Evolutionary conservation across 129 eudicot genomes (phyloP).

Genomic region (Flaveria bidentis): DNA sequence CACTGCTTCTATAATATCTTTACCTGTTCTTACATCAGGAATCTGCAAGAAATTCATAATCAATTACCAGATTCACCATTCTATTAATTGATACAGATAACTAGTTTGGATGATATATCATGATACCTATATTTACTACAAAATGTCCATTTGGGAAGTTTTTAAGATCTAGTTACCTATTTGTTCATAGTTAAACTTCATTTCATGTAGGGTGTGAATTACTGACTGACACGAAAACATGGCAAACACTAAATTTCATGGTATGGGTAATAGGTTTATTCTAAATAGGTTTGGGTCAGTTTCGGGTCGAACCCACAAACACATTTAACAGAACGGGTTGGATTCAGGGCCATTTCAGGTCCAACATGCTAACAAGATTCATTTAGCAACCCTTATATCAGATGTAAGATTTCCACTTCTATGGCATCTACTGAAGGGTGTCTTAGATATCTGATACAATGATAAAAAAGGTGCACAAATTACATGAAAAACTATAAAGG

Average conservation of each 20-base stretch:
- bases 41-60: slow-evolving; percentile 55
- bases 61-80: not conserved
- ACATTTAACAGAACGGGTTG: not conserved
- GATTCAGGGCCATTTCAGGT: not conserved
- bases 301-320: not conserved
- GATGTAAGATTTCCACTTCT: not conserved
- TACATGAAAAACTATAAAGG: not conserved
- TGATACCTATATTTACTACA: not conserved
- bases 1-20: slow-evolving; percentile 80
- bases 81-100: not conserved
- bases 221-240: not conserved
- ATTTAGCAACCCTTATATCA: not conserved
- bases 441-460: not conserved
- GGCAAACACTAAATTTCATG: not conserved
- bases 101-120: slow-evolving; percentile 2
- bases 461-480: not conserved
- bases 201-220: not conserved
- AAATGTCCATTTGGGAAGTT: too few relatives aligned
- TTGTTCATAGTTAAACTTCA: too few relatives aligned
- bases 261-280: not conserved
- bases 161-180: too few relatives aligned
- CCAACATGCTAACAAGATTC: not conserved
- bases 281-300: not conserved
- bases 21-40: slow-evolving; percentile 89
- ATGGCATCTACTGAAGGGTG: not conserved